A percentile compares a stretch with the other conserved stretches of the same genome.
phyloP scores from a whole-genome alignment of 2,329 filamentous ascomycete species.

The Pseudodiploospora longispora region DNA sequence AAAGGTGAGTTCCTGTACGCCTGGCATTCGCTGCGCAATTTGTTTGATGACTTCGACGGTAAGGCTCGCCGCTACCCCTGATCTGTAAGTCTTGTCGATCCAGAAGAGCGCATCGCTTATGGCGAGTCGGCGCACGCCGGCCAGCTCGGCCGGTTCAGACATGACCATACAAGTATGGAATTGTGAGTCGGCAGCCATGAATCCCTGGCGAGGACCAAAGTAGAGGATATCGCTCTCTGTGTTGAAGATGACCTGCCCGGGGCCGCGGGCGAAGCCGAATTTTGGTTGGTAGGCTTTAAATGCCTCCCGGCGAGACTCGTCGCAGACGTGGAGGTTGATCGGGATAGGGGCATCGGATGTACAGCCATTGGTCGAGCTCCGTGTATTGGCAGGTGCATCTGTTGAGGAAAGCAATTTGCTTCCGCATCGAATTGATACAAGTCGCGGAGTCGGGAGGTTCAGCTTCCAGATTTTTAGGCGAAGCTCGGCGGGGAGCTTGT shows the following conservation, averaged over 20 bases:
- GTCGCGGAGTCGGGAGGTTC: conserved; percentile 33
- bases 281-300: conserved; percentile 30
- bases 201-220: conserved; percentile 37
- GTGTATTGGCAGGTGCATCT: background rate
- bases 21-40: conserved; percentile 29
- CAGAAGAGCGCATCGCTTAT: conserved; percentile 38
- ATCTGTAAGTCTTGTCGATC: conserved; percentile 26
- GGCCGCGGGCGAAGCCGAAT: conserved; percentile 34
- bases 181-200: conserved; percentile 37
- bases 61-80: conserved; percentile 30
- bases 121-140: conserved; percentile 32
- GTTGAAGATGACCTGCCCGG: conserved; percentile 36
- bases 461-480: conserved; percentile 40
- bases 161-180: conserved; percentile 37
- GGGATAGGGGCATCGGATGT: conserved; percentile 34
- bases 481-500: conserved; percentile 36
- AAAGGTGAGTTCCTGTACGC: conserved; percentile 35
- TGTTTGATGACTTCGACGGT: conserved; percentile 32
- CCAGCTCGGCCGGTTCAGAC: conserved; percentile 32
- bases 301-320: conserved; percentile 37
- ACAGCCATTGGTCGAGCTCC: conserved; percentile 23
- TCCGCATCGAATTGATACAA: conserved; percentile 36
- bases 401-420: conserved; percentile 11
- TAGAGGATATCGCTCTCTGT: conserved; percentile 35
- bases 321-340: conserved; percentile 36